Evolutionary conservation across 495 filamentous ascomycete species (phyloP), one percentile per base, ranked within the genome.

Genomic region (Talaromyces trachyspermus): DNA sequence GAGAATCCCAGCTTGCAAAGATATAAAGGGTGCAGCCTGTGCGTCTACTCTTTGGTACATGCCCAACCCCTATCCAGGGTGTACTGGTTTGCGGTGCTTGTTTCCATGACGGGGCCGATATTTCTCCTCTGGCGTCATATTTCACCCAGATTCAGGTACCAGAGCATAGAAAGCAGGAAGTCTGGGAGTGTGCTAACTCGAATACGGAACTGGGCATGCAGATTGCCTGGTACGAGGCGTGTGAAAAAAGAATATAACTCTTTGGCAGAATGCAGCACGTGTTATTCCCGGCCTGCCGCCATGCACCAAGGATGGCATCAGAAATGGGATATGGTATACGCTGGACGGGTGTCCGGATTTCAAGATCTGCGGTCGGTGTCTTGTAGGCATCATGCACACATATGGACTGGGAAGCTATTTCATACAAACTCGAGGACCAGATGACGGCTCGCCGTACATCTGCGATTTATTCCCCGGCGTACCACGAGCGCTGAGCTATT

Each of bases 51-150:
- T 54, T 4, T 69, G 66, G 66, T 65, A 59, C 48, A 51, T 64
- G 22, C 61, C 66, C 8, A 57, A 53, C 27, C 43, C 52, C 53
- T 4, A 60, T 57, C 11, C 49, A 49, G 0, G 55, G 54, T 5
- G 42, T 69, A 2, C 43, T 57, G 23, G 51, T 69, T 30, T 69
- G 66, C 27, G 51, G 56, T 19, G 60, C 56, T 4, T 69, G 66
- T 29, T 69, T 61, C 42, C 61, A 53, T 42, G 65, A 69, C 38
- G 47, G 58, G 6, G 57, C 64, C 7, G 51, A 48, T 18, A 19
- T 53, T 6, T 51, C 54, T 10, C 44, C 37, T 8, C 18, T 50
- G 43, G 46, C 38, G 22, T 20, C 14, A 27, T 30, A 11, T 23
- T 45, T 29, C 29, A 36, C 30, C 11, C 44, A 46, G 26, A 19